These are phyloP conservation scores for Daldinia bambusicola DNA, from an alignment of 495 filamentous ascomycete genomes.

Conservation along the genomic window DNA sequence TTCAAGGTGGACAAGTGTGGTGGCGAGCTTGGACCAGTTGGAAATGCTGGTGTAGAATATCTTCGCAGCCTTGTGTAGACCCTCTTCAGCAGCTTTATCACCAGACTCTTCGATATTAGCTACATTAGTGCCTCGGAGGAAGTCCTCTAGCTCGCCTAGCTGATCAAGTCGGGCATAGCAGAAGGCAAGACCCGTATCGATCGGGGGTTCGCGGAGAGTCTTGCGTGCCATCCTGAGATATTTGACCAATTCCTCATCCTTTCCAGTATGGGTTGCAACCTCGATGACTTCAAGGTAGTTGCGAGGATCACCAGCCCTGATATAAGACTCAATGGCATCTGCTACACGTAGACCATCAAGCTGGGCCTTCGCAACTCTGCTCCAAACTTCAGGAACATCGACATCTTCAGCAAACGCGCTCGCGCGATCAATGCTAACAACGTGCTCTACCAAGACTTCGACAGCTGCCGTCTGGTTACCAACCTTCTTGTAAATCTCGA, in stretches of 20 bases:
- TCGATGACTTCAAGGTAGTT: slow-evolving; percentile 98
- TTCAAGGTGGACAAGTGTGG: slow-evolving; percentile 92
- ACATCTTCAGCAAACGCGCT: slow-evolving; percentile 97
- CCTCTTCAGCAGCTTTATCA: slow-evolving; percentile 97
- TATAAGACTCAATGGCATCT: slow-evolving; percentile 96
- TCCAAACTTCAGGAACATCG: slow-evolving; percentile 98
- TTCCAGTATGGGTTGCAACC: slow-evolving; percentile 93
- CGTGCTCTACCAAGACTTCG: slow-evolving; percentile 93
- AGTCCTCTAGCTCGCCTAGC: slow-evolving; percentile 94
- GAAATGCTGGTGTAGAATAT: slow-evolving; percentile 99
- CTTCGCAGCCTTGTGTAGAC: slow-evolving; percentile 95
- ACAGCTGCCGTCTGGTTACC: slow-evolving; percentile 86
- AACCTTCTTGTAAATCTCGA: slow-evolving; percentile 98
- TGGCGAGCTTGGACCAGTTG: slow-evolving; percentile 99
- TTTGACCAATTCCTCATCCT: slow-evolving; percentile 98
- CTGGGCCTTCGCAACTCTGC: slow-evolving; percentile 97
- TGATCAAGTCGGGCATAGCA: slow-evolving; percentile 91
- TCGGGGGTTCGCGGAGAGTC: slow-evolving; percentile 91
- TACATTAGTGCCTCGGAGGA: slow-evolving; percentile 92
- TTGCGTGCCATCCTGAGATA: slow-evolving; percentile 97
- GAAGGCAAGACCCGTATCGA: slow-evolving; percentile 94
- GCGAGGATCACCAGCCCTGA: slow-evolving; percentile 89
- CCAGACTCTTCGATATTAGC: slow-evolving; percentile 95
- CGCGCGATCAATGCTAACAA: slow-evolving; percentile 98
- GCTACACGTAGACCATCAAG: slow-evolving; percentile 93